Evolutionary conservation across 192 early-diverging fungal genomes (phyloP).

Genomic region (Spizellomyces sp.): DNA sequence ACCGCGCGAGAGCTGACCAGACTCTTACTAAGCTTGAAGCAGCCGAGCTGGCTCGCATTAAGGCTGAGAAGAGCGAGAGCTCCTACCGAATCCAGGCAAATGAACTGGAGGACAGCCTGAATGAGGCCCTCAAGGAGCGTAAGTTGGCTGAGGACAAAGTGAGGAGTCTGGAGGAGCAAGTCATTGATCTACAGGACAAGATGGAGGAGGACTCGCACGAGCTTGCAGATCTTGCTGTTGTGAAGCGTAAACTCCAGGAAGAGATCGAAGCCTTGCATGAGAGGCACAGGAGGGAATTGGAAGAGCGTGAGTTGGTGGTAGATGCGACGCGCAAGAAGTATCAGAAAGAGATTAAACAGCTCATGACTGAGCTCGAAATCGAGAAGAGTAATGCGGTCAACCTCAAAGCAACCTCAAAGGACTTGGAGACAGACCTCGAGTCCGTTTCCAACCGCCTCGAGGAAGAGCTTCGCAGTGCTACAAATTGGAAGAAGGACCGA

Average conservation of each 20-base stretch:
- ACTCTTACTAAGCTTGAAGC: slow-evolving; percentile 60
- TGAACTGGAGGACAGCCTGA: slow-evolving; percentile 70
- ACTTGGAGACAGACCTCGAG: slow-evolving; percentile 69
- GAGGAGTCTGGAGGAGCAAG: slow-evolving; percentile 66
- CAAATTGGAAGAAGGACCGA: slow-evolving; percentile 77
- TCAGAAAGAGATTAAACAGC: slow-evolving; percentile 80
- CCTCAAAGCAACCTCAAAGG: slow-evolving; percentile 72
- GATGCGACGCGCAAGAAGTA: slow-evolving; percentile 80
- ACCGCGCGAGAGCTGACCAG: slow-evolving; percentile 59
- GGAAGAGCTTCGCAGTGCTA: slow-evolving; percentile 66
- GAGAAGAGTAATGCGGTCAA: slow-evolving; percentile 60
- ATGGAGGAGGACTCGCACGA: slow-evolving; percentile 75
- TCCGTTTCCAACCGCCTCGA: slow-evolving; percentile 62
- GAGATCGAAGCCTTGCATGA: slow-evolving; percentile 72
- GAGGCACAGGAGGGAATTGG: slow-evolving; percentile 72
- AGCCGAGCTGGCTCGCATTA: slow-evolving; percentile 67
- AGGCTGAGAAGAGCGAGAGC: slow-evolving; percentile 76
- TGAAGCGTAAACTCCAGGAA: slow-evolving; percentile 75
- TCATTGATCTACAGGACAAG: slow-evolving; percentile 73
- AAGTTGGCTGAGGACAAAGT: slow-evolving; percentile 66
- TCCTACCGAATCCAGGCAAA: slow-evolving; percentile 63
- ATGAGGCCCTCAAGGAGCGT: slow-evolving; percentile 64
- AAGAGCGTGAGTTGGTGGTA: slow-evolving; percentile 71
- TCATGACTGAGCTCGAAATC: slow-evolving; percentile 77
- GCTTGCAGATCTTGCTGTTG: slow-evolving; percentile 68